phyloP scores from a whole-genome alignment of 1,284 basidiomycete genomes.

The Apiotrichum mycotoxinovorans region DNA sequence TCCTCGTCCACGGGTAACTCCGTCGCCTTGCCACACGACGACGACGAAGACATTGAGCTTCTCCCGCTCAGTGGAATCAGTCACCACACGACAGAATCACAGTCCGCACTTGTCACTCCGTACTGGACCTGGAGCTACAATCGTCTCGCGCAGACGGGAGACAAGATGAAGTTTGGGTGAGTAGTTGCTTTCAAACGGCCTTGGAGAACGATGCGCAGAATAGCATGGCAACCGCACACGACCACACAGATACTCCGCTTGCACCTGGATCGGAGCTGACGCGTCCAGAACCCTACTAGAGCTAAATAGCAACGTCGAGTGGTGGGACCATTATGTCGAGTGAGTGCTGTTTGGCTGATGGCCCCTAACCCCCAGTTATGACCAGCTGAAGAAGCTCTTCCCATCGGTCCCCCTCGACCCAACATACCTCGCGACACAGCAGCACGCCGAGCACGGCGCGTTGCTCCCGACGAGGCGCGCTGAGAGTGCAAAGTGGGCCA shows the following conservation, averaged over 20 bases:
- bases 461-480: constrained; percentile 40
- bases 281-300: constrained; percentile 66
- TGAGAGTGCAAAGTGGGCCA: constrained; percentile 51
- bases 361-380: constrained; percentile 58
- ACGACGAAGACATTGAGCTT: constrained; percentile 14
- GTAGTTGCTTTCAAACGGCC: constrained; percentile 15
- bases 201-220: too few species aligned
- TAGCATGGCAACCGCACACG: too few species aligned
- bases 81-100: not conserved
- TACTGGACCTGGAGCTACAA: constrained; percentile 33
- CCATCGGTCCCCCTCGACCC: constrained; percentile 48
- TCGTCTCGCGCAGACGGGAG: constrained; percentile 25
- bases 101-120: not conserved
- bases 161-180: constrained; percentile 53
- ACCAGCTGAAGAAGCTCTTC: constrained; percentile 72
- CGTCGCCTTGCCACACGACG: constrained; percentile 11
- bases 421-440: constrained; percentile 50
- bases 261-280: too few species aligned
- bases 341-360: constrained; percentile 22
- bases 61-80: not conserved
- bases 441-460: constrained; percentile 63
- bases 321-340: constrained; percentile 87
- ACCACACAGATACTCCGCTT: too few species aligned
- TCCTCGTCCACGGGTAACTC: not conserved
- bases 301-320: constrained; percentile 90